A percentile compares a stretch with the other conserved stretches of the same genome.
These are phyloP conservation scores for Schwanniomyces yamadae DNA, from an alignment of 805 yeast genomes.

Conservation along the genomic window DNA sequence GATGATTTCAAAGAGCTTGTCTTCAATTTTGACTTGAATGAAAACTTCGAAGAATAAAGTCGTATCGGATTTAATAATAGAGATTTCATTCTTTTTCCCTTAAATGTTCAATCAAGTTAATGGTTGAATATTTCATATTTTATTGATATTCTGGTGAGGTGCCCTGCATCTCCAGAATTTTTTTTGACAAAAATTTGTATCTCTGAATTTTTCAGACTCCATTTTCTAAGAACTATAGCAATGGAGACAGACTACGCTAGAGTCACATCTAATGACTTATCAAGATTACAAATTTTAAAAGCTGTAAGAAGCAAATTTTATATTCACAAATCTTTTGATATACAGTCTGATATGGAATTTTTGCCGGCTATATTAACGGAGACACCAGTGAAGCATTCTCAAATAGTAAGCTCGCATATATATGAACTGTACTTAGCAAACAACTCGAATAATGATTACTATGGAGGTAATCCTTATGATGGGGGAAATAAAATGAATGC, in stretches of 20 bases:
- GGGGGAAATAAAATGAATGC: neutral
- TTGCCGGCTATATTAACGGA: conserved; percentile 24
- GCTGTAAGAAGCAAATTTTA: conserved; percentile 51
- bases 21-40: conserved; percentile 5
- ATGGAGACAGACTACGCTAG: neutral
- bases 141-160: conserved; percentile 1
- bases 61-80: conserved; percentile 2
- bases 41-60: conserved; percentile 7
- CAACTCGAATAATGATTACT: conserved; percentile 1
- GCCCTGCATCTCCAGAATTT: conserved; percentile 3
- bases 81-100: neutral
- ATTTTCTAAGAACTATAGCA: neutral
- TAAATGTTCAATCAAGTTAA: too few species aligned
- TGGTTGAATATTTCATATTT: conserved; percentile 1
- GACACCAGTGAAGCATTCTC: conserved; percentile 1
- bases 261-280: conserved; percentile 1
- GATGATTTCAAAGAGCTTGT: conserved; percentile 6
- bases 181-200: neutral
- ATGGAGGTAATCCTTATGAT: neutral
- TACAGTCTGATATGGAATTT: conserved; percentile 71
- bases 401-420: neutral
- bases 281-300: conserved; percentile 13
- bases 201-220: too few species aligned
- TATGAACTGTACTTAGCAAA: neutral
- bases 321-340: conserved; percentile 66